Evolutionary conservation across 257 asterid species (phyloP).

Genomic region (Nicotiana noctiflora): DNA sequence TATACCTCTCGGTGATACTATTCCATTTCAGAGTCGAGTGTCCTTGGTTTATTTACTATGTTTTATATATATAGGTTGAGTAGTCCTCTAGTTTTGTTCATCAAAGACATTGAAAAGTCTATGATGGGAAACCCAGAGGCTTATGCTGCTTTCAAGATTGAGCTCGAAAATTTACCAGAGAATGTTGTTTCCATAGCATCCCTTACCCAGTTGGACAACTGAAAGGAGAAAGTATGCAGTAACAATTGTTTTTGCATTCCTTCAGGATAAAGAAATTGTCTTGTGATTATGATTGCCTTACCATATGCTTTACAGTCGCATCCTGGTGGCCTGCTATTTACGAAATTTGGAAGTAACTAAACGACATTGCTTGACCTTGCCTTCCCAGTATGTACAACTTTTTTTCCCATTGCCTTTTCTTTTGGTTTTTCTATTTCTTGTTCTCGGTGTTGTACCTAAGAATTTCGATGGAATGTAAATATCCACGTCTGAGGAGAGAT

Average conservation of each 20-base stretch:
- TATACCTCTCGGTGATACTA: background rate
- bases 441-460: background rate
- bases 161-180: constrained; percentile 73
- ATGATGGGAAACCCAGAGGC: constrained; percentile 66
- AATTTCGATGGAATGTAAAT: background rate
- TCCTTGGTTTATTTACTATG: background rate
- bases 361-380: constrained; percentile 86
- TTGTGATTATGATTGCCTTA: constrained; percentile 3
- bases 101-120: constrained; percentile 86
- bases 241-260: constrained; percentile 5
- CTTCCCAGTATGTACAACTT: constrained; percentile 53
- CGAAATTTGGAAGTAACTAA: constrained; percentile 85
- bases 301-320: constrained; percentile 48
- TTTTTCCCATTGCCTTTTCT: background rate
- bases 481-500: background rate
- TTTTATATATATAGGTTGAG: constrained; percentile 46
- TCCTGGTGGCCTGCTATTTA: constrained; percentile 75
- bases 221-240: constrained; percentile 80
- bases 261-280: background rate
- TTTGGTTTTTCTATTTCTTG: background rate
- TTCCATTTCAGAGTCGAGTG: background rate
- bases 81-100: constrained; percentile 53
- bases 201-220: constrained; percentile 71
- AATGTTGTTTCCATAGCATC: constrained; percentile 74
- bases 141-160: constrained; percentile 50